Evolutionary conservation across 495 filamentous ascomycete species (phyloP).

Genomic region (Penicillium maclennaniae): DNA sequence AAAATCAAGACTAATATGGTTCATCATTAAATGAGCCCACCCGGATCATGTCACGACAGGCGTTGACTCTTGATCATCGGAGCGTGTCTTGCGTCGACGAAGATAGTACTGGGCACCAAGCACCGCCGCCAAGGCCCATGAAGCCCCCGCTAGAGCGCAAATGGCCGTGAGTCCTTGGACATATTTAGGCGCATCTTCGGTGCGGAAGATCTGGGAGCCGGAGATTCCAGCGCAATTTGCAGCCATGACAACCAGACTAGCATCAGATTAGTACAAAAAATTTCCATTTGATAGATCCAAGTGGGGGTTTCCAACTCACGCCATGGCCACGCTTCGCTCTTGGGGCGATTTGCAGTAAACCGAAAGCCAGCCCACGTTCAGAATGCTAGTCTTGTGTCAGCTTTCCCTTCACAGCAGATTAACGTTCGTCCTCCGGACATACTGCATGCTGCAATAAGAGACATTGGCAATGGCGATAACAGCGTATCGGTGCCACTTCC

Average conservation of each 20-base stretch:
- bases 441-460: slow-evolving; percentile 51
- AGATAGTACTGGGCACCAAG: slow-evolving; percentile 23
- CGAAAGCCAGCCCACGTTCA: slow-evolving; percentile 48
- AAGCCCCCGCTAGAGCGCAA: slow-evolving; percentile 27
- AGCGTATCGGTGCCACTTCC: slow-evolving; percentile 39
- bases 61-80: background rate
- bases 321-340: slow-evolving; percentile 50
- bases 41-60: background rate
- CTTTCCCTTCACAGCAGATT: background rate
- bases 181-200: slow-evolving; percentile 49
- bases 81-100: slow-evolving; percentile 6
- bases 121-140: slow-evolving; percentile 24
- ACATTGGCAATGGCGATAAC: slow-evolving; percentile 46
- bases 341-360: slow-evolving; percentile 44
- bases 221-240: slow-evolving; percentile 52
- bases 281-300: slow-evolving; percentile 2
- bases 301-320: slow-evolving; percentile 32
- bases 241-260: slow-evolving; percentile 50
- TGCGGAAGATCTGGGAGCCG: slow-evolving; percentile 52
- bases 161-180: slow-evolving; percentile 38
- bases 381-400: slow-evolving; percentile 22
- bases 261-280: slow-evolving; percentile 9
- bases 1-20: background rate
- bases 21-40: background rate
- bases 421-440: slow-evolving; percentile 22